Conservation (phyloP, 2,329 filamentous ascomycete species). For the Aspergillus ochraceoroseus region DNA sequence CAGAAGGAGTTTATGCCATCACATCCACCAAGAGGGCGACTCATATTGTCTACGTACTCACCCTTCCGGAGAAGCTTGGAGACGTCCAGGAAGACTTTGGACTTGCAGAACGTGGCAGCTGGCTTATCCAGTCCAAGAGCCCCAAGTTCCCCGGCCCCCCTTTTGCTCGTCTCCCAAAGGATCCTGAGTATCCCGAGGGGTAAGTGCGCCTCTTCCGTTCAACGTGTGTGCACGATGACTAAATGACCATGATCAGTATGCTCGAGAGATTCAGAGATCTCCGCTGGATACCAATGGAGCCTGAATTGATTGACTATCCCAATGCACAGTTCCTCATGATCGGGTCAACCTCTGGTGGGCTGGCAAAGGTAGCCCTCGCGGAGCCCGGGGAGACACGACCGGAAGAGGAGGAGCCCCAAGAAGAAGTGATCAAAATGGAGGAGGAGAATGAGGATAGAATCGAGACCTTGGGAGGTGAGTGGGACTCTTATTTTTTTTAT, state of each 20-base stretch:
- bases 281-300: slow-evolving; percentile 69
- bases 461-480: slow-evolving; percentile 51
- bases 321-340: slow-evolving; percentile 76
- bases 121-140: slow-evolving; percentile 75
- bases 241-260: slow-evolving; percentile 45
- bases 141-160: slow-evolving; percentile 64
- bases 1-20: slow-evolving; percentile 79
- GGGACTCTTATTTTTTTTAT: neutral
- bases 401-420: slow-evolving; percentile 59
- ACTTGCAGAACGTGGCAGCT: slow-evolving; percentile 65
- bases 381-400: slow-evolving; percentile 44
- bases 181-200: slow-evolving; percentile 66
- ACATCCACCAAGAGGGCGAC: slow-evolving; percentile 65
- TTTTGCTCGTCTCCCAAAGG: slow-evolving; percentile 58
- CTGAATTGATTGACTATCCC: slow-evolving; percentile 67
- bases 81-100: slow-evolving; percentile 73
- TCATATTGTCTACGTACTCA: slow-evolving; percentile 75
- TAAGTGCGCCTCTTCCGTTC: neutral
- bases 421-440: slow-evolving; percentile 70
- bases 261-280: slow-evolving; percentile 66
- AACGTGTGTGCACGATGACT: neutral
- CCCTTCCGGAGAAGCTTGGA: slow-evolving; percentile 63
- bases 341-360: slow-evolving; percentile 48
- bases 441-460: slow-evolving; percentile 68
- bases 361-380: slow-evolving; percentile 36